Evolutionary conservation across 73 alveolate genomes (phyloP).

Genomic region (Strombidium stylifer): DNA sequence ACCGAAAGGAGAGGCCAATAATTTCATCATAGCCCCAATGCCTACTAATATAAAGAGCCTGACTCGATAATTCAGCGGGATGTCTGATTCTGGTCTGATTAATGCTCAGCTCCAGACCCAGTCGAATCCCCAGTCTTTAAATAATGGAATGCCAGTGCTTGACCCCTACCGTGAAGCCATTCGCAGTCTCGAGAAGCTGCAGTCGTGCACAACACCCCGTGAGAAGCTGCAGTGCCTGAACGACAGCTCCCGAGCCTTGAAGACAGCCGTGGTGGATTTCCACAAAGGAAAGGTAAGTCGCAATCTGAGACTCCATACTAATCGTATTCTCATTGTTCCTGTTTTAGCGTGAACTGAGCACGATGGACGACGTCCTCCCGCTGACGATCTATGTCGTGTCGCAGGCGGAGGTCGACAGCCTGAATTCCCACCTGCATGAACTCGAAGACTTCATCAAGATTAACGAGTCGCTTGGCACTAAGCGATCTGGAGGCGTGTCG

Average conservation of each 20-base stretch:
- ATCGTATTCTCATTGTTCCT: too few relatives aligned
- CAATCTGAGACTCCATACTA: too few relatives aligned
- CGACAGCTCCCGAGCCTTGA: slow-evolving; percentile 48
- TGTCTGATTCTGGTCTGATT: too few relatives aligned
- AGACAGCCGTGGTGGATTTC: slow-evolving; percentile 58
- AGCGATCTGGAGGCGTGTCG: too few relatives aligned
- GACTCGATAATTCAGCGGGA: too few relatives aligned
- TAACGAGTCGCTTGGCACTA: slow-evolving; percentile 25
- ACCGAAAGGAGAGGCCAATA: too few relatives aligned
- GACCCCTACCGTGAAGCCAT: slow-evolving; percentile 55
- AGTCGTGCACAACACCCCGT: slow-evolving; percentile 45
- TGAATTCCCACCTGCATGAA: slow-evolving; percentile 17
- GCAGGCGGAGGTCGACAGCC: slow-evolving; percentile 35
- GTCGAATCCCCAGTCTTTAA: too few relatives aligned
- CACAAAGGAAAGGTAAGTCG: slow-evolving; percentile 61
- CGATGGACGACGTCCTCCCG: slow-evolving; percentile 70
- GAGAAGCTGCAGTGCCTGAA: slow-evolving; percentile 39
- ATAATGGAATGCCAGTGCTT: too few relatives aligned
- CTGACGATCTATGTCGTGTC: slow-evolving; percentile 52
- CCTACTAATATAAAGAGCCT: too few relatives aligned
- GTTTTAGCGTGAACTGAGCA: slow-evolving; percentile 46
- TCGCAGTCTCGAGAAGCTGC: slow-evolving; percentile 35
- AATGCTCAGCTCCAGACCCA: too few relatives aligned
- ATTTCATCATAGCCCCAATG: too few relatives aligned
- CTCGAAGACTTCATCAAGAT: slow-evolving; percentile 37